These are phyloP conservation scores for Emmonsia crescens DNA, from an alignment of 2,329 filamentous ascomycete species.

Conservation along the genomic window DNA sequence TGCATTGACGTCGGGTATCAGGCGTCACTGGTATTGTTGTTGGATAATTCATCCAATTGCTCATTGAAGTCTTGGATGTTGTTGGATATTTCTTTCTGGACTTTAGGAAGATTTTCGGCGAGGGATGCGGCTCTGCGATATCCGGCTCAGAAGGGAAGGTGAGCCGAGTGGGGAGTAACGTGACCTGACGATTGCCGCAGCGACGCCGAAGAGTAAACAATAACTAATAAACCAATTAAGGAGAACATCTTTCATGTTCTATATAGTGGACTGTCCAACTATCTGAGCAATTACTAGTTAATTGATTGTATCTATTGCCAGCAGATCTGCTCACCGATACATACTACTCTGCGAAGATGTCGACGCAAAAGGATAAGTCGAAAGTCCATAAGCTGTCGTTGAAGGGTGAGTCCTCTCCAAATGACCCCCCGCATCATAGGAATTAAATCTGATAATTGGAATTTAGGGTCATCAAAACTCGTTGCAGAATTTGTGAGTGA, in stretches of 20 bases:
- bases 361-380: conserved; percentile 54
- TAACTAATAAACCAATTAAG: too few species aligned
- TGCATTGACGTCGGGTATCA: conserved; percentile 11
- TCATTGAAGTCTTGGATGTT: conserved; percentile 3
- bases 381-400: conserved; percentile 92
- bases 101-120: neutral
- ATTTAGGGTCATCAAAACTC: conserved; percentile 61
- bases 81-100: neutral
- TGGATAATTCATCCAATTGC: neutral
- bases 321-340: neutral
- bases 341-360: conserved; percentile 23
- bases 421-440: neutral
- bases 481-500: conserved; percentile 84
- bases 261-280: too few species aligned
- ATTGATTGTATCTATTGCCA: neutral
- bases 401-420: conserved; percentile 24
- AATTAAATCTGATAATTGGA: neutral
- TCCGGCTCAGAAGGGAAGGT: neutral
- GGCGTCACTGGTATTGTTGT: neutral
- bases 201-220: conserved; percentile 16
- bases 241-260: neutral
- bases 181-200: conserved; percentile 22
- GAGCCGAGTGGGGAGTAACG: neutral
- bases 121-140: neutral
- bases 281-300: neutral